phyloP scores from a whole-genome alignment of 2,329 filamentous ascomycete species.

The Cercospora sesami region DNA sequence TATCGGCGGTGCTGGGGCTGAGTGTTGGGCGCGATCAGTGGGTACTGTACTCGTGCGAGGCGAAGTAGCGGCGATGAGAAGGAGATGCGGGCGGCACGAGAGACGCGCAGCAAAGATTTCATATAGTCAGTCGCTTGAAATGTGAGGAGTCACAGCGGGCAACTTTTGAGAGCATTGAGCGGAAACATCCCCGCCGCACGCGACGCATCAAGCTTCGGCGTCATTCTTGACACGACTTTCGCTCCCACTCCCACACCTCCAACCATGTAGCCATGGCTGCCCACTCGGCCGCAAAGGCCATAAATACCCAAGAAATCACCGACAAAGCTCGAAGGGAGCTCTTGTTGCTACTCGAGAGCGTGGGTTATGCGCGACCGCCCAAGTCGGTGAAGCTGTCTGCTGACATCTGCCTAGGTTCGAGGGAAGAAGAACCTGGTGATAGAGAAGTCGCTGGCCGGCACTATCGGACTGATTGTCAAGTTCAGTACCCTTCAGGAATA shows the following conservation, averaged over 20 bases:
- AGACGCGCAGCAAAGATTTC: slow-evolving; percentile 21
- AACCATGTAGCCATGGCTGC: slow-evolving; percentile 40
- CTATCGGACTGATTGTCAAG: slow-evolving; percentile 87
- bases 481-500: slow-evolving; percentile 95
- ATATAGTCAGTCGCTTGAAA: slow-evolving; percentile 16
- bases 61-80: background rate
- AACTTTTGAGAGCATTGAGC: slow-evolving; percentile 7
- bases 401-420: slow-evolving; percentile 65
- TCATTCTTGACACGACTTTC: background rate
- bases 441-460: slow-evolving; percentile 84
- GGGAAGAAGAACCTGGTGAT: slow-evolving; percentile 98
- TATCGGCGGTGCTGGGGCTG: background rate
- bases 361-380: slow-evolving; percentile 60
- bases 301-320: slow-evolving; percentile 73
- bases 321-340: slow-evolving; percentile 85
- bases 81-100: slow-evolving; percentile 12
- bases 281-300: slow-evolving; percentile 60
- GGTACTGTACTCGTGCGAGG: background rate
- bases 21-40: background rate
- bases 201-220: slow-evolving; percentile 5
- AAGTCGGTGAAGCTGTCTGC: slow-evolving; percentile 7
- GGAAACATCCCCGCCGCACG: slow-evolving; percentile 7
- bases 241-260: background rate
- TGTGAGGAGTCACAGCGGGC: background rate
- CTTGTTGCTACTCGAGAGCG: slow-evolving; percentile 86